These are phyloP conservation scores for Pascua sp. DNA, from an alignment of 1,284 basidiomycete genomes.

Conservation along the genomic window DNA sequence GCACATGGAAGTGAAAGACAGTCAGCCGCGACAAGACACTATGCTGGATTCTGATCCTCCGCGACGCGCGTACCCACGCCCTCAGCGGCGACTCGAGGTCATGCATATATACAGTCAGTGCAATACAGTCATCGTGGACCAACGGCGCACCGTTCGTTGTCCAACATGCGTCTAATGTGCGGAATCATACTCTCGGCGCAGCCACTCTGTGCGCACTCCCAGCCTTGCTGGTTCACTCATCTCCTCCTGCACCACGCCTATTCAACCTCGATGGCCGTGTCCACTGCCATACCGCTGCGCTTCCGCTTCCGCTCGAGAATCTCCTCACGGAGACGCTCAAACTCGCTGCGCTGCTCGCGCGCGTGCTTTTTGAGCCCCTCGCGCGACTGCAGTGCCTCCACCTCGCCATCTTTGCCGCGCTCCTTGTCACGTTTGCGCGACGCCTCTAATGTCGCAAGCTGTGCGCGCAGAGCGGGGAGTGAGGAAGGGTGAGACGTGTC, in stretches of 20 bases:
- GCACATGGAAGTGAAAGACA: no score
- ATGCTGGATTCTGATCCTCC: no score
- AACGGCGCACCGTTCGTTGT: no score
- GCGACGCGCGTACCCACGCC: no score
- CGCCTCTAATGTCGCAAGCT: constrained; percentile 32
- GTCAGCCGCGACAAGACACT: no score
- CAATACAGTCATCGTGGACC: no score
- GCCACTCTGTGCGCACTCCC: no score
- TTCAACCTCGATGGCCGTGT: constrained; percentile 43
- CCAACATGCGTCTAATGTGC: no score
- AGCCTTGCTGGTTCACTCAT: neutral
- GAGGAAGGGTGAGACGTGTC: constrained; percentile 45
- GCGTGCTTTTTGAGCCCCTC: constrained; percentile 38
- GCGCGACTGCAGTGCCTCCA: constrained; percentile 30
- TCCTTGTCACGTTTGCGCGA: constrained; percentile 37
- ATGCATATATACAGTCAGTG: no score
- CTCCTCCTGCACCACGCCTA: constrained; percentile 8
- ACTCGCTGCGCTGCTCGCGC: constrained; percentile 35
- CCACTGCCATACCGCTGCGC: constrained; percentile 15
- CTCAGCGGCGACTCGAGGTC: no score
- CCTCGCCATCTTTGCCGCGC: constrained; percentile 36
- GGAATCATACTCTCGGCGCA: no score
- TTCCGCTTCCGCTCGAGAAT: constrained; percentile 35
- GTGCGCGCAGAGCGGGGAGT: constrained; percentile 34
- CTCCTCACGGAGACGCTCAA: constrained; percentile 38